phyloP scores from a whole-genome alignment of 2,329 filamentous ascomycete species.

The Geosmithia putterillii region DNA sequence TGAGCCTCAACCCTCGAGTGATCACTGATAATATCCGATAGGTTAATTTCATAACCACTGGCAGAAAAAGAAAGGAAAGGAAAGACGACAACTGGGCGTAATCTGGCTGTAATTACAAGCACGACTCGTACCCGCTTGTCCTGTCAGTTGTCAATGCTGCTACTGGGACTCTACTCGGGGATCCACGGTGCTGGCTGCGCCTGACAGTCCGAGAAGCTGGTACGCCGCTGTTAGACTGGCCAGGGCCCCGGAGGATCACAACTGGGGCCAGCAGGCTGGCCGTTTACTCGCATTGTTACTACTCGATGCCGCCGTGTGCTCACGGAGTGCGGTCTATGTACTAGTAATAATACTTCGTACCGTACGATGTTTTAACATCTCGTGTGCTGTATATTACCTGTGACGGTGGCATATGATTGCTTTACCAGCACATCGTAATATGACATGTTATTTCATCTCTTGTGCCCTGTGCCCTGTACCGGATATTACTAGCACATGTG shows the following conservation, averaged over 20 bases:
- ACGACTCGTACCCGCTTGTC: background rate
- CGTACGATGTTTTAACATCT: too few relatives aligned
- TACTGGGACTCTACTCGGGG: too few relatives aligned
- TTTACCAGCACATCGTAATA: background rate
- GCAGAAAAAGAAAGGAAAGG: background rate
- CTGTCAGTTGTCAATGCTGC: background rate
- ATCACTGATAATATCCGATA: too few relatives aligned
- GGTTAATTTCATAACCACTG: too few relatives aligned
- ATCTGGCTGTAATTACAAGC: background rate
- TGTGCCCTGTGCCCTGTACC: background rate
- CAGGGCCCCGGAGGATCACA: background rate
- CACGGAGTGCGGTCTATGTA: too few relatives aligned
- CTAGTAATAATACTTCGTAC: too few relatives aligned
- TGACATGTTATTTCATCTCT: background rate
- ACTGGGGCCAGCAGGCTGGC: background rate
- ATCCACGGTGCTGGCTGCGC: background rate
- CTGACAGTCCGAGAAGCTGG: background rate
- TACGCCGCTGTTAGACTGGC: background rate
- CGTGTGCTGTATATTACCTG: background rate
- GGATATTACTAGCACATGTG: background rate
- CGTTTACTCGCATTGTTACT: background rate
- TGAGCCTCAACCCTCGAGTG: too few relatives aligned
- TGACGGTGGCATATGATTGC: background rate
- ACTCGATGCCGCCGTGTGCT: too few relatives aligned
- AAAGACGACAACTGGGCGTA: background rate